phyloP scores from a whole-genome alignment of 345 rosid genomes.

The Toxicodendron radicans region DNA sequence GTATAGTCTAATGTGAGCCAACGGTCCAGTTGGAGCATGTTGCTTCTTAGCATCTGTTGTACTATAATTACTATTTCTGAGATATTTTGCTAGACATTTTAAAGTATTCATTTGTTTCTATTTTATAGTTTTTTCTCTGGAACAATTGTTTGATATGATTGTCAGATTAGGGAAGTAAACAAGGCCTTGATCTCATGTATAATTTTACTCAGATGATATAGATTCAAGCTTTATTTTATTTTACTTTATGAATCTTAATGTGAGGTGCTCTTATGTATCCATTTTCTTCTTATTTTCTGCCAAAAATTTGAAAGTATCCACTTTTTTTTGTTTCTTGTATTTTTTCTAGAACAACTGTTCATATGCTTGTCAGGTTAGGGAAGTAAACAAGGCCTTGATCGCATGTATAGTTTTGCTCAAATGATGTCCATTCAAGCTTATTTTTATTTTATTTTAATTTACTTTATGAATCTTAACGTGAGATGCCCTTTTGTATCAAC shows the following conservation, averaged over 20 bases:
- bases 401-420: not conserved
- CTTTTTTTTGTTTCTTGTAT: not conserved
- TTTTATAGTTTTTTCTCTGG: not conserved
- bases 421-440: not conserved
- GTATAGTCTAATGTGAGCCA: constrained; percentile 2
- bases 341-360: not conserved
- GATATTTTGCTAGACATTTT: not conserved
- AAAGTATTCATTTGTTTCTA: not conserved
- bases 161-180: not conserved
- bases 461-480: not conserved
- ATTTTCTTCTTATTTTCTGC: not conserved
- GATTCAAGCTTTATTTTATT: not conserved
- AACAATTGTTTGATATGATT: not conserved
- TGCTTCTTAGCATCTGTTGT: not conserved
- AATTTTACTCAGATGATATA: not conserved
- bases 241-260: not conserved
- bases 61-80: not conserved
- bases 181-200: constrained; percentile 5
- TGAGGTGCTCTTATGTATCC: not conserved
- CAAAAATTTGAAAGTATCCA: no score
- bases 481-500: not conserved
- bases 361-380: not conserved
- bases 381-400: constrained; percentile 7
- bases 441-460: not conserved
- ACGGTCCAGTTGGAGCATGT: not conserved